Evolutionary conservation across 2,329 filamentous ascomycete species (phyloP).

Genomic region (Colletotrichum acutatum): DNA sequence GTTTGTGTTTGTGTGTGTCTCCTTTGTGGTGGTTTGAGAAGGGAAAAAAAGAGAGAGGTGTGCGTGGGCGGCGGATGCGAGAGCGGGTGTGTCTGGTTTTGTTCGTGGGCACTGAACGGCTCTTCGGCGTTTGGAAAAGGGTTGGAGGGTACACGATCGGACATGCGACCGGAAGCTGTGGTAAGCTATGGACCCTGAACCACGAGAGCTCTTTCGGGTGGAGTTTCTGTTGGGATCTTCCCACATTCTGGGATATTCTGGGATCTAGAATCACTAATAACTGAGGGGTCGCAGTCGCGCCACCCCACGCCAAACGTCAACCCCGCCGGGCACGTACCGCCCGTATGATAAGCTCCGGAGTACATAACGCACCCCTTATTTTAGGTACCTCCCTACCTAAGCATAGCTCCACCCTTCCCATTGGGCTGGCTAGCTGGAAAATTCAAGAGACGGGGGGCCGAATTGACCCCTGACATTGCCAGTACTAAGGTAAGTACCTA

Average conservation of each 20-base stretch:
- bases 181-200: slow-evolving; percentile 37
- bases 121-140: slow-evolving; percentile 21
- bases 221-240: slow-evolving; percentile 25
- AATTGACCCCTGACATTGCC: slow-evolving; percentile 19
- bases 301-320: neutral
- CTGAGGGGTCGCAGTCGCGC: slow-evolving; percentile 23
- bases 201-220: slow-evolving; percentile 28
- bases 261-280: slow-evolving; percentile 34
- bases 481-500: no score
- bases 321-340: slow-evolving; percentile 25
- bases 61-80: slow-evolving; percentile 21
- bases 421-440: slow-evolving; percentile 11
- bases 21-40: neutral
- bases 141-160: slow-evolving; percentile 24
- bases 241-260: slow-evolving; percentile 34
- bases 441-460: slow-evolving; percentile 1
- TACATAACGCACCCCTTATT: slow-evolving; percentile 12
- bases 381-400: slow-evolving; percentile 10
- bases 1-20: neutral
- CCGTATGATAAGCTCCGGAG: slow-evolving; percentile 34
- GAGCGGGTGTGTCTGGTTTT: slow-evolving; percentile 22
- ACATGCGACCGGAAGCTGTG: slow-evolving; percentile 35
- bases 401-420: slow-evolving; percentile 24
- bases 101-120: slow-evolving; percentile 11
- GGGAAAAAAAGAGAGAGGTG: slow-evolving; percentile 8